These are phyloP conservation scores for Porogramme epimiltina DNA, from an alignment of 1,284 basidiomycete genomes.

Conservation along the genomic window DNA sequence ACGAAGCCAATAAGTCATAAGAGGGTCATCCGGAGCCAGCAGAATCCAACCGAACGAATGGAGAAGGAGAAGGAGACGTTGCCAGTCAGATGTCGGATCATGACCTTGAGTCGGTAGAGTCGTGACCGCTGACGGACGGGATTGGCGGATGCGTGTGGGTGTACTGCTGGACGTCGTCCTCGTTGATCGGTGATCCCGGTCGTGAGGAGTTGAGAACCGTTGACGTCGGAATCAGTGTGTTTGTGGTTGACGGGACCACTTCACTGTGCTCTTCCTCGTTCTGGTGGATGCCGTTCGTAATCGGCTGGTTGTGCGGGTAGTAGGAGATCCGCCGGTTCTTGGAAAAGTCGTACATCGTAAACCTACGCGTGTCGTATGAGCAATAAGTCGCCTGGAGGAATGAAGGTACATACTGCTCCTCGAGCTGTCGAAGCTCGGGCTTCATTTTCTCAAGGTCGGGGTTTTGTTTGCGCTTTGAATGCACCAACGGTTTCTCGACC, in stretches of 20 bases:
- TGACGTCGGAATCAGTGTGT: conserved; percentile 44
- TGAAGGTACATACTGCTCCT: conserved; percentile 77
- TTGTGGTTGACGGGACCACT: conserved; percentile 41
- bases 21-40: conserved; percentile 4
- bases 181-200: conserved; percentile 51
- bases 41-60: conserved; percentile 13
- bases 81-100: background rate
- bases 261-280: conserved; percentile 37
- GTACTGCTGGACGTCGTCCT: conserved; percentile 16
- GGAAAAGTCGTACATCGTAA: conserved; percentile 77
- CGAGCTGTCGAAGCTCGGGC: conserved; percentile 89
- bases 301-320: conserved; percentile 77
- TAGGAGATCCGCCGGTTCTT: conserved; percentile 69
- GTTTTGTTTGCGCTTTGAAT: conserved; percentile 84
- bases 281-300: conserved; percentile 49
- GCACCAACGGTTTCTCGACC: conserved; percentile 96
- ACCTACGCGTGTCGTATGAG: conserved; percentile 42
- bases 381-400: background rate
- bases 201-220: conserved; percentile 58
- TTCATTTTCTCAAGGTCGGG: conserved; percentile 84
- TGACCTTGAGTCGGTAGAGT: conserved; percentile 12
- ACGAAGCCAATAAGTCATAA: conserved; percentile 5
- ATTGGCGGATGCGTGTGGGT: conserved; percentile 19
- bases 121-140: conserved; percentile 18
- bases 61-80: background rate